Conservation (phyloP, 306 rosid genomes). For the Abrus precatorius region DNA sequence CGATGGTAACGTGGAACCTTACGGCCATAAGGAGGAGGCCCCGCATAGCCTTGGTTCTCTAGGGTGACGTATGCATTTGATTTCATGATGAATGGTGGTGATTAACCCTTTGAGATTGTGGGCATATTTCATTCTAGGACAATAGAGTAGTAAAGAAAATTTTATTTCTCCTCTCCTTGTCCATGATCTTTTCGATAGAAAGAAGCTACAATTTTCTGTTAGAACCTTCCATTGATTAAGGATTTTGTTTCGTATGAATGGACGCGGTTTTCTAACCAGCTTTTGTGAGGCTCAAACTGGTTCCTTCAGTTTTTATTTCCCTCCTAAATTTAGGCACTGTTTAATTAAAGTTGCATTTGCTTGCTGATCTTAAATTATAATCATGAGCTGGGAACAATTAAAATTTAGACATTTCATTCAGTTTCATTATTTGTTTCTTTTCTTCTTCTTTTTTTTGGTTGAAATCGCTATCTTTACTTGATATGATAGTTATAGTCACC, state of each 20-base stretch:
- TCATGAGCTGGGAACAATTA: not conserved
- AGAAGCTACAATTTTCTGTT: not conserved
- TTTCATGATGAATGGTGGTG: conserved; percentile 33
- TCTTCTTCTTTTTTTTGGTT: too few species aligned
- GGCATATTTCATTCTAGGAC: not conserved
- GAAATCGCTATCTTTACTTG: too few species aligned
- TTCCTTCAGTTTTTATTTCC: not conserved
- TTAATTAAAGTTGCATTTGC: conserved; percentile 25
- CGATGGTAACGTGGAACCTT: conserved; percentile 16
- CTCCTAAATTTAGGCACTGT: conserved; percentile 41
- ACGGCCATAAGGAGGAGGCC: conserved; percentile 11
- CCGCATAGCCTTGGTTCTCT: not conserved
- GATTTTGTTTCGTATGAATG: conserved; percentile 58
- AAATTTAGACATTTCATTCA: not conserved
- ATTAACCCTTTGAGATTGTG: conserved; percentile 15
- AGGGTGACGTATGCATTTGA: conserved; percentile 3
- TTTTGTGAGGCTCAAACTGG: conserved; percentile 32
- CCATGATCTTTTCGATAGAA: not conserved
- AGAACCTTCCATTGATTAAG: conserved; percentile 47
- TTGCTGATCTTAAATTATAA: conserved; percentile 34
- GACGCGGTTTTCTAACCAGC: conserved; percentile 39
- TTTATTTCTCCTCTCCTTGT: conserved; percentile 20
- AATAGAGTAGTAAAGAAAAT: not conserved
- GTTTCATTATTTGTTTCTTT: too few species aligned
- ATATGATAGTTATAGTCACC: too few species aligned